These are phyloP conservation scores for Dactylis glomerata DNA, from an alignment of 176 grass and related monocot genomes.

Conservation along the genomic window DNA sequence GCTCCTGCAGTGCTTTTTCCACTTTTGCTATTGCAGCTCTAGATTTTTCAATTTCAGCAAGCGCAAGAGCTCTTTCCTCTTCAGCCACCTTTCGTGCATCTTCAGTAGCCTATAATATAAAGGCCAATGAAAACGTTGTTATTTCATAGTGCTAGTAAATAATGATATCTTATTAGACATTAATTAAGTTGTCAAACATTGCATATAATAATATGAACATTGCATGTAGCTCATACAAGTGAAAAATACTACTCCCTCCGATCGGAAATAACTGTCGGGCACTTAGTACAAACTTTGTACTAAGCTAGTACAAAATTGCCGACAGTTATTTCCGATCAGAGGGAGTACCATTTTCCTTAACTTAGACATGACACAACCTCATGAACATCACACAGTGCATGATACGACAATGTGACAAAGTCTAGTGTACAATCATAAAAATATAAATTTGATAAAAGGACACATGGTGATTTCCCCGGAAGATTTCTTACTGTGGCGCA, in stretches of 20 bases:
- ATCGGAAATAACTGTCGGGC: too few species aligned
- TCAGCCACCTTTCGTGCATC: conserved; percentile 87
- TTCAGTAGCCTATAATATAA: conserved; percentile 70
- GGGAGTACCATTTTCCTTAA: background rate
- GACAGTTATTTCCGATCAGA: too few species aligned
- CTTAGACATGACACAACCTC: background rate
- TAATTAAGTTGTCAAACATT: background rate
- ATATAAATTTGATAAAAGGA: background rate
- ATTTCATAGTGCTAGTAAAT: background rate
- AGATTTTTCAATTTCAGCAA: conserved; percentile 92
- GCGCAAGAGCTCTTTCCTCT: conserved; percentile 86
- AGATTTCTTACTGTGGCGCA: background rate
- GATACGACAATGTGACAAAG: too few species aligned
- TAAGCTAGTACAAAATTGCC: too few species aligned
- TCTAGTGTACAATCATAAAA: background rate
- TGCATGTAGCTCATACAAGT: background rate
- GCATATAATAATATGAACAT: background rate
- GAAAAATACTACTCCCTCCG: too few species aligned
- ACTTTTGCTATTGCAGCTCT: conserved; percentile 68
- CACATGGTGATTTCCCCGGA: background rate
- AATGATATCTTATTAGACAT: background rate
- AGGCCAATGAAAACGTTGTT: conserved; percentile 13
- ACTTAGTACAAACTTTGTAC: too few species aligned
- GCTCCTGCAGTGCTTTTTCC: conserved; percentile 68
- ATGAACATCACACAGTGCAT: background rate